phyloP scores from a whole-genome alignment of 306 rosid genomes.

The Citrullus amarus region DNA sequence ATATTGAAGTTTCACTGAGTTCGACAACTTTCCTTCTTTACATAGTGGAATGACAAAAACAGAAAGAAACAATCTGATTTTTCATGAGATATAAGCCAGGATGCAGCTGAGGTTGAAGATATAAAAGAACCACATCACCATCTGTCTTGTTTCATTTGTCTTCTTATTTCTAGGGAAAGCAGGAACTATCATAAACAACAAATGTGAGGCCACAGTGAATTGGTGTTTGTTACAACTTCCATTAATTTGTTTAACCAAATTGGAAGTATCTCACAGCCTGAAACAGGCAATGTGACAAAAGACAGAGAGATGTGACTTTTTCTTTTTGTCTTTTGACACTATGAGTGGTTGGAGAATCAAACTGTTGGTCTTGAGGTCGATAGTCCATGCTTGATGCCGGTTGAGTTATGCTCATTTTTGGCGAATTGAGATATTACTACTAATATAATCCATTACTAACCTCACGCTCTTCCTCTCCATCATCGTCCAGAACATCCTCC shows the following conservation, averaged over 20 bases:
- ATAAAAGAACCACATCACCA: not conserved
- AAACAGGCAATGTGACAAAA: not conserved
- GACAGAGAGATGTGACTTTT: not conserved
- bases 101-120: not conserved
- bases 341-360: too few relatives aligned
- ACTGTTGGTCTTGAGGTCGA: too few relatives aligned
- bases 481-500: slow-evolving; percentile 80
- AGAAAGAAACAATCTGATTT: not conserved
- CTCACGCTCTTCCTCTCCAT: slow-evolving; percentile 96
- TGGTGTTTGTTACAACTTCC: not conserved
- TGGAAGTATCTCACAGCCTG: not conserved
- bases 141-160: not conserved
- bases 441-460: slow-evolving; percentile 21
- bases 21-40: not conserved
- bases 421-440: not conserved
- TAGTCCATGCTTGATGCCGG: too few relatives aligned
- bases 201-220: not conserved
- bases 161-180: not conserved
- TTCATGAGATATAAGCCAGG: not conserved
- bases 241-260: not conserved
- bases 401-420: too few relatives aligned
- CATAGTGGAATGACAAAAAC: not conserved
- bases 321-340: too few relatives aligned
- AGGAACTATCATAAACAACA: not conserved
- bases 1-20: not conserved